Evolutionary conservation across 169 alveolate species (phyloP).

Genomic region (Plasmodium gonderi): DNA sequence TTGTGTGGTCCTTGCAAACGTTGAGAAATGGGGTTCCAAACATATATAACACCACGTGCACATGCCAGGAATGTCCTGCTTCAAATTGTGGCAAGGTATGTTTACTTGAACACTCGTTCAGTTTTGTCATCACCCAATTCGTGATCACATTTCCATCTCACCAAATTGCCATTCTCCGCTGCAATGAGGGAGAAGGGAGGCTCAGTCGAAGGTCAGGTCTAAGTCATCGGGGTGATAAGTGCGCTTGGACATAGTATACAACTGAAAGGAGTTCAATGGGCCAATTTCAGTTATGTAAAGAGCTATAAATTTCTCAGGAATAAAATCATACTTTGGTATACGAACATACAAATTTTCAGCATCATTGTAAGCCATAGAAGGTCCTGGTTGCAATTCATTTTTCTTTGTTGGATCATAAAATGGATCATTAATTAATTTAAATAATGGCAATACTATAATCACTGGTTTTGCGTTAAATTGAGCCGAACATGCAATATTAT

Average conservation of each 20-base stretch:
- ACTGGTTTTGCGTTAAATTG: slow-evolving; percentile 59
- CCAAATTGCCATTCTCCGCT: no score
- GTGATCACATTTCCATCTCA: no score
- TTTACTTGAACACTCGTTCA: no score
- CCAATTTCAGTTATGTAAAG: slow-evolving; percentile 66
- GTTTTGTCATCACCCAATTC: no score
- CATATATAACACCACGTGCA: no score
- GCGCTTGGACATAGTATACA: slow-evolving; percentile 45
- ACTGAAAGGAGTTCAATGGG: slow-evolving; percentile 66
- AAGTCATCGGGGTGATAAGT: slow-evolving; percentile 67
- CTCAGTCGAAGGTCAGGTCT: slow-evolving; percentile 63
- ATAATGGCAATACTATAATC: slow-evolving; percentile 60
- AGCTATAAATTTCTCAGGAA: slow-evolving; percentile 49
- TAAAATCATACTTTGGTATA: slow-evolving; percentile 68
- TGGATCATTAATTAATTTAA: slow-evolving; percentile 68
- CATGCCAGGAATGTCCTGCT: no score
- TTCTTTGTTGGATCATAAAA: slow-evolving; percentile 61
- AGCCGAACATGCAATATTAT: slow-evolving; percentile 72
- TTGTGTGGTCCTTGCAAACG: no score
- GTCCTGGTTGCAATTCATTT: slow-evolving; percentile 73
- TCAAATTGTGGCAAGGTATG: no score
- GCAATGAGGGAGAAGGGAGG: not conserved
- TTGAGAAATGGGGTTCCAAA: not conserved
- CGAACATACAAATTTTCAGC: slow-evolving; percentile 47
- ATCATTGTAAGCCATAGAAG: slow-evolving; percentile 48